A percentile compares a stretch with the other conserved stretches of the same genome.
Evolutionary conservation across 306 rosid species (phyloP).

Genomic region (Senna siamea): DNA sequence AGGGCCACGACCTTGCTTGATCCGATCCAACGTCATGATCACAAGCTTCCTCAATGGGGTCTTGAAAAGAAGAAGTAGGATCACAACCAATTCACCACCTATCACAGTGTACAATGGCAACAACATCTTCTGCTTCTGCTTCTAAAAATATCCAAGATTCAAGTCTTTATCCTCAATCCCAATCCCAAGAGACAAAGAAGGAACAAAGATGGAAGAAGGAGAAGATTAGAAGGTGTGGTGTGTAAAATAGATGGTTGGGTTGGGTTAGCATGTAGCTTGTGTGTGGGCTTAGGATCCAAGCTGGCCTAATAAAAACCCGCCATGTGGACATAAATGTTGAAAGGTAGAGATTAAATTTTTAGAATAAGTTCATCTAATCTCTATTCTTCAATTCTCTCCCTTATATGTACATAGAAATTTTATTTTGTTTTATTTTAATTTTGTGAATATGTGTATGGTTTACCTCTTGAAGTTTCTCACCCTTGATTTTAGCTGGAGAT

Average conservation of each 20-base stretch:
- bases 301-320: not conserved
- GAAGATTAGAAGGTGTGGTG: too few species aligned
- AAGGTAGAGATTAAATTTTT: too few species aligned
- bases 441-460: too few species aligned
- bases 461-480: not conserved
- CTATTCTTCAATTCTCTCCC: too few species aligned
- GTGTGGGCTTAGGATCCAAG: not conserved
- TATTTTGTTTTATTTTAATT: not conserved
- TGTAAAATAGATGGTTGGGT: not conserved
- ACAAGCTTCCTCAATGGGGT: slow-evolving; percentile 73
- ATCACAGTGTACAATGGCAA: slow-evolving; percentile 61
- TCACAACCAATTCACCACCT: slow-evolving; percentile 55
- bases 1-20: slow-evolving; percentile 85
- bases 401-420: too few species aligned
- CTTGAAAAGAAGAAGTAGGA: slow-evolving; percentile 60
- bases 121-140: slow-evolving; percentile 57
- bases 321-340: not conserved
- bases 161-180: too few species aligned
- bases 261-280: not conserved
- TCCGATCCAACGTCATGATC: slow-evolving; percentile 58
- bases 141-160: too few species aligned
- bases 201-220: too few species aligned
- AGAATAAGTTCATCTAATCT: too few species aligned
- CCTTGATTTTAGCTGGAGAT: not conserved
- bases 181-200: too few species aligned